phyloP scores from a whole-genome alignment of 345 rosid species.

The Pistacia atlantica region DNA sequence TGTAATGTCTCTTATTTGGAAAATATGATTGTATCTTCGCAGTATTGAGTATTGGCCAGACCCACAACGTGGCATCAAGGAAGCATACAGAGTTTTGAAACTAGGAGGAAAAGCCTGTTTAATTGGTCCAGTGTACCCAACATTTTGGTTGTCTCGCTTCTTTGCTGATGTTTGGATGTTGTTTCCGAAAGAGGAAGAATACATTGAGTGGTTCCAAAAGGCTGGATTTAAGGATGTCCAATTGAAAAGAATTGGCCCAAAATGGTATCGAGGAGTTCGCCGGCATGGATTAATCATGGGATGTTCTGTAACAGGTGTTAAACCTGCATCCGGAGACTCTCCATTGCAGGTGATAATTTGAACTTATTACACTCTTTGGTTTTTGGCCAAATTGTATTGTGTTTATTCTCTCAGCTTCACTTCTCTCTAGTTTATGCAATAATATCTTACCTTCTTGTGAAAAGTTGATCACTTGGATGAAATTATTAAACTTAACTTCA shows the following conservation, averaged over 20 bases:
- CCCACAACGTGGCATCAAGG: conserved; percentile 94
- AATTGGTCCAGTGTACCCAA: conserved; percentile 97
- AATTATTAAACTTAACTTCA: background rate
- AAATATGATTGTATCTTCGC: conserved; percentile 20
- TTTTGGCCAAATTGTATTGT: conserved; percentile 1
- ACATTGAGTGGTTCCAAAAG: conserved; percentile 89
- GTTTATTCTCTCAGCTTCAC: background rate
- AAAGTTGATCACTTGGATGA: background rate
- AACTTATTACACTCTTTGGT: conserved; percentile 1
- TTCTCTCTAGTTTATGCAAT: background rate
- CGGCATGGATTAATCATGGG: conserved; percentile 98
- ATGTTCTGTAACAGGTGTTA: conserved; percentile 95
- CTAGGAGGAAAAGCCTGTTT: conserved; percentile 90
- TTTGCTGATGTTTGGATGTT: conserved; percentile 99
- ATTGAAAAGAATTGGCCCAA: conserved; percentile 95
- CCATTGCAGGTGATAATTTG: conserved; percentile 75
- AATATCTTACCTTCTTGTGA: background rate
- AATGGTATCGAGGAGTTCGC: conserved; percentile 99
- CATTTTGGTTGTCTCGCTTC: conserved; percentile 95
- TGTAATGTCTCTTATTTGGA: conserved; percentile 18
- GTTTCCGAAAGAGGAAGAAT: conserved; percentile 99
- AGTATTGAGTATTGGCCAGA: conserved; percentile 99
- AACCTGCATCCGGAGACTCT: conserved; percentile 96
- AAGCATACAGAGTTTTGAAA: conserved; percentile 95
- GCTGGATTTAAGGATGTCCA: conserved; percentile 96